phyloP scores from a whole-genome alignment of 805 yeast species.

The Clavispora phyllophila region DNA sequence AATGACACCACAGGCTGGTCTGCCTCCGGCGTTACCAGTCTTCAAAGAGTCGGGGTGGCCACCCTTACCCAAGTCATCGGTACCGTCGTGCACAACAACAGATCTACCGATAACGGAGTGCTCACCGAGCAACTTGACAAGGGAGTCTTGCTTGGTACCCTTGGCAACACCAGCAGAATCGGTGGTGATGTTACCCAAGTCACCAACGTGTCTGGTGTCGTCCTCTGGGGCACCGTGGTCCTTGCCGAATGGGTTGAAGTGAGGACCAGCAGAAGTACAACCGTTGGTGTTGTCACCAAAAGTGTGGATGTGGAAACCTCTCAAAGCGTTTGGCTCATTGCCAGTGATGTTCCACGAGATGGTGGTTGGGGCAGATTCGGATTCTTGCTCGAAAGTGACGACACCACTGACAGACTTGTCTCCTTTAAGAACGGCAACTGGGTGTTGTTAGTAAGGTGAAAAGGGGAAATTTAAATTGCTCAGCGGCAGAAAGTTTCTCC shows the following conservation, averaged over 20 bases:
- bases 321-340: slow-evolving; percentile 77
- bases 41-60: slow-evolving; percentile 85
- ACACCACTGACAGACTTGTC: slow-evolving; percentile 85
- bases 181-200: slow-evolving; percentile 89
- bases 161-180: slow-evolving; percentile 87
- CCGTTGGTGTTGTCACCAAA: slow-evolving; percentile 99
- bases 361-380: slow-evolving; percentile 79
- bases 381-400: slow-evolving; percentile 79
- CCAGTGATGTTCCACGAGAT: slow-evolving; percentile 87
- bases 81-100: slow-evolving; percentile 89
- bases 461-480: not conserved
- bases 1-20: slow-evolving; percentile 98
- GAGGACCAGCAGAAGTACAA: slow-evolving; percentile 98
- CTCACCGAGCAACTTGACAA: slow-evolving; percentile 80
- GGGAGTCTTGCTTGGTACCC: slow-evolving; percentile 75
- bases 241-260: slow-evolving; percentile 85
- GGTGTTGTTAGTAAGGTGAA: slow-evolving; percentile 11
- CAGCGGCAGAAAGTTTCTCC: not conserved
- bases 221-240: slow-evolving; percentile 92
- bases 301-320: slow-evolving; percentile 98
- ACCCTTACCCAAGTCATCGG: slow-evolving; percentile 93
- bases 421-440: slow-evolving; percentile 95
- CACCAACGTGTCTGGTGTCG: slow-evolving; percentile 84
- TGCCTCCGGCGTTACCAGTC: slow-evolving; percentile 97
- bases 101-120: slow-evolving; percentile 91